Evolutionary conservation across 345 rosid genomes (phyloP), one percentile per base, ranked within the genome.

Genomic region (Hibiscus syriacus): DNA sequence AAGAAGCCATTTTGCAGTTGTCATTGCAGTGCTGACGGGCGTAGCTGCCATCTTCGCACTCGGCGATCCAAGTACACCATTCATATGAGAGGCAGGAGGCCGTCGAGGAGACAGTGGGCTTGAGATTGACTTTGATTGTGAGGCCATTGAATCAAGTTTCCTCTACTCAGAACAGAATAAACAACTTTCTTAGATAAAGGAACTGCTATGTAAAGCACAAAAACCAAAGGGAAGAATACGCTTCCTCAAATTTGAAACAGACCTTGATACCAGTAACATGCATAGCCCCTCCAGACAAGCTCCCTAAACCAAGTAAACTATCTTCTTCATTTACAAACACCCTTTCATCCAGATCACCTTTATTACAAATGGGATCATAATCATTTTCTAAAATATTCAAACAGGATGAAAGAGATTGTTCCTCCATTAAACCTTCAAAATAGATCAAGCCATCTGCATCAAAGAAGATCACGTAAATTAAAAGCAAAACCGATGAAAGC

Each of bases 1-100:
- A 39, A 95, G 85, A 39, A 94, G 98, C 99, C 99, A 94, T 78
- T 91, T 91, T 29, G 99, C 96, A 68, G 99, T 94, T 66, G 95
- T 87, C 98, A 94, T 87, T 62, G 97, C 97, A 26, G 92, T 81
- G 78, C 86, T 87, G 54, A 94, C 90, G 19, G 99, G 98, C 64
- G 99, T 94, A 67, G 92, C 81, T 61, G 86, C 82, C 74, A 87
- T 73, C 86, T 80, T 89, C 13, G 76, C 62, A 76, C 56, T 74
- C 54, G 73, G 61, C 22, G 80, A 76, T 56, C 81, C 82, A 54
- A 74, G 69, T 64, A 66, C 79, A 59, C 94, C 85, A 68, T 83
- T 87, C 67, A 74, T 75, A 79, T 84, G 92, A 67, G 86, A 77
- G 36, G 80, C 81, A 36, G 97, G 92, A 63, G 97, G 86, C 41